Conservation (phyloP, 306 rosid species). For the Casuarina glauca region DNA sequence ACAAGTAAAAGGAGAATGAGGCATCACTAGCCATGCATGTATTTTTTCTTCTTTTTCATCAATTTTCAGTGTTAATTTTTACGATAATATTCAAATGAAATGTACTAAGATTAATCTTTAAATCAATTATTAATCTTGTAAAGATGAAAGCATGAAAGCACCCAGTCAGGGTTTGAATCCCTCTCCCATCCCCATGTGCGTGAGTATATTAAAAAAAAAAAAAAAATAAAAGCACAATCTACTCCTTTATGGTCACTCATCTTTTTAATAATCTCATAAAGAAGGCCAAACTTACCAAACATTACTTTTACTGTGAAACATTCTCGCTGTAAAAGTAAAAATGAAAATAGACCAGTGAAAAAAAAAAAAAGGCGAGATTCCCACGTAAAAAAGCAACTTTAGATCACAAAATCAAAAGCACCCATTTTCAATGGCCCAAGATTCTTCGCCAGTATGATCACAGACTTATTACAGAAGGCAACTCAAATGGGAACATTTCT, state of each 20-base stretch:
- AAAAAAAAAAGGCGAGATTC: constrained; percentile 11
- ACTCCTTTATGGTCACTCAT: neutral
- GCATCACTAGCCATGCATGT: too few relatives aligned
- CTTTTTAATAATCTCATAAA: neutral
- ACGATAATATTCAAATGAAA: too few relatives aligned
- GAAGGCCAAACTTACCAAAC: neutral
- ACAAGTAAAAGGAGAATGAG: too few relatives aligned
- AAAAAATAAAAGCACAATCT: neutral
- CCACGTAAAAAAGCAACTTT: neutral
- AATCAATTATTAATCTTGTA: too few relatives aligned
- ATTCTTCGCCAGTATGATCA: constrained; percentile 2
- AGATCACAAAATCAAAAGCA: neutral
- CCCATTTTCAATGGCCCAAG: constrained; percentile 16
- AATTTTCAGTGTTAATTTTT: too few relatives aligned
- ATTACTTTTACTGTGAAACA: neutral
- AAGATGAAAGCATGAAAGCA: too few relatives aligned
- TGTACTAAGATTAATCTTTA: too few relatives aligned
- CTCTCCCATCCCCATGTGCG: too few relatives aligned
- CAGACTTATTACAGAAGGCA: constrained; percentile 6
- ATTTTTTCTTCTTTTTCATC: too few relatives aligned
- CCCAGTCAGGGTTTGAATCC: too few relatives aligned
- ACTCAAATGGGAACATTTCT: neutral
- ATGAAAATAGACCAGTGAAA: too few relatives aligned
- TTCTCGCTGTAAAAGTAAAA: neutral
- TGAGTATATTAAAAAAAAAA: neutral